These are phyloP conservation scores for Ogataea haglerorum DNA, from an alignment of 805 yeast genomes.

Conservation along the genomic window DNA sequence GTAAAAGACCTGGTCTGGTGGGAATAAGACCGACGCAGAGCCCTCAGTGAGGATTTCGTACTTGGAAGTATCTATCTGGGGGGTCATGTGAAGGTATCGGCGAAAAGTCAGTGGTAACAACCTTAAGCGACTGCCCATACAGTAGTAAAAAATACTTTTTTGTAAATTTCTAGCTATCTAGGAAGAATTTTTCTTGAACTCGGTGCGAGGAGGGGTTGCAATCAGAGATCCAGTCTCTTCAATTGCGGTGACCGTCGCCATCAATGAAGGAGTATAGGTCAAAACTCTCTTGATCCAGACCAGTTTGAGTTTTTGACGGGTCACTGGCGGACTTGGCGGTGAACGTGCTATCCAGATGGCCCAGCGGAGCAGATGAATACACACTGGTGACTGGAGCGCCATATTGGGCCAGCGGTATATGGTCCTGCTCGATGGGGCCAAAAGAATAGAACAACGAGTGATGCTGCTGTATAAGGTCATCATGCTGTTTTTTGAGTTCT, in stretches of 20 bases:
- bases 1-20: slow-evolving; percentile 86
- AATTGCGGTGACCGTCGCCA: slow-evolving; percentile 7
- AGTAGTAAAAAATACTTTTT: slow-evolving; percentile 2
- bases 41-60: slow-evolving; percentile 61
- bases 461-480: slow-evolving; percentile 18
- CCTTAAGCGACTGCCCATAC: slow-evolving; percentile 6
- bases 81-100: slow-evolving; percentile 5
- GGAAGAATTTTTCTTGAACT: not conserved
- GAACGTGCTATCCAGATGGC: not conserved
- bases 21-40: slow-evolving; percentile 74
- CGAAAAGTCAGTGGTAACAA: not conserved
- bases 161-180: not conserved
- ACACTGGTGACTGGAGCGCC: not conserved
- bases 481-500: slow-evolving; percentile 24
- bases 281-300: slow-evolving; percentile 13
- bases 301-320: not conserved
- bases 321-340: not conserved
- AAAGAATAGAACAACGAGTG: slow-evolving; percentile 16
- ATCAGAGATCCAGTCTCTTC: slow-evolving; percentile 4
- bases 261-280: slow-evolving; percentile 20
- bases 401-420: not conserved
- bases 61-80: slow-evolving; percentile 15
- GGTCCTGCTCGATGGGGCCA: slow-evolving; percentile 1
- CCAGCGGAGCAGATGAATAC: not conserved
- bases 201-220: slow-evolving; percentile 12